Conservation (phyloP, 2,329 filamentous ascomycete species). For the Colletotrichum tropicicola region DNA sequence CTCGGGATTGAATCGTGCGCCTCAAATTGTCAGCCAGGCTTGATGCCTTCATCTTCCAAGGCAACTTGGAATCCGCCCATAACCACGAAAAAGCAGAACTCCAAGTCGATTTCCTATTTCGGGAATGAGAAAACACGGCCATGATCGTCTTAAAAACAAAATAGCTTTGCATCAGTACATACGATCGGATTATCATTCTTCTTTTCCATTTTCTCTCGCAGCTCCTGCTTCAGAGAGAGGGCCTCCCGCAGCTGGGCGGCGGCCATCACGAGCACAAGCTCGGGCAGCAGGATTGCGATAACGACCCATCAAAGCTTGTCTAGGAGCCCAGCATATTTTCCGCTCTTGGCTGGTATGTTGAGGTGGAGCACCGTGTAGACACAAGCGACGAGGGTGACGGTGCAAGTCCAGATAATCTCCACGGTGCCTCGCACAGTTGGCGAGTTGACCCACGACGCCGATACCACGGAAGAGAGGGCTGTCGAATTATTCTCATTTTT, state of each 20-base stretch:
- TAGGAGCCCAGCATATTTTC: constrained; percentile 5
- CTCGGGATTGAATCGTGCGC: too few relatives aligned
- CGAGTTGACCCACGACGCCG: background rate
- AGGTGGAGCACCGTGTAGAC: constrained; percentile 47
- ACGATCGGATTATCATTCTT: background rate
- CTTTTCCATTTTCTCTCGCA: background rate
- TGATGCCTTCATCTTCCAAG: background rate
- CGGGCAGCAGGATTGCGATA: constrained; percentile 41
- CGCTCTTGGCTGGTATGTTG: constrained; percentile 40
- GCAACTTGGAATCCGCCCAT: constrained; percentile 39
- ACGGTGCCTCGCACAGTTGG: constrained; percentile 40
- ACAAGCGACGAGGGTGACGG: constrained; percentile 44
- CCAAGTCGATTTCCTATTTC: constrained; percentile 1
- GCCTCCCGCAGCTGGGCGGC: constrained; percentile 31
- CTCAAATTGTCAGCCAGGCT: background rate
- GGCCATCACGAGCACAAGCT: constrained; percentile 39
- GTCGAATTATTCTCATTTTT: background rate
- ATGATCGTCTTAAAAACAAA: too few relatives aligned
- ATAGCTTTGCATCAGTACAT: background rate
- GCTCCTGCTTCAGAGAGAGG: background rate
- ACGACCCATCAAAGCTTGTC: constrained; percentile 40
- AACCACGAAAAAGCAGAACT: constrained; percentile 40
- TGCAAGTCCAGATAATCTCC: constrained; percentile 43
- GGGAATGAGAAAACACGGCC: too few relatives aligned
- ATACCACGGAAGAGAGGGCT: background rate